Evolutionary conservation across 2,329 filamentous ascomycete genomes (phyloP), one percentile per base, ranked within the genome.

Genomic region (Sphaerulina populicola): DNA sequence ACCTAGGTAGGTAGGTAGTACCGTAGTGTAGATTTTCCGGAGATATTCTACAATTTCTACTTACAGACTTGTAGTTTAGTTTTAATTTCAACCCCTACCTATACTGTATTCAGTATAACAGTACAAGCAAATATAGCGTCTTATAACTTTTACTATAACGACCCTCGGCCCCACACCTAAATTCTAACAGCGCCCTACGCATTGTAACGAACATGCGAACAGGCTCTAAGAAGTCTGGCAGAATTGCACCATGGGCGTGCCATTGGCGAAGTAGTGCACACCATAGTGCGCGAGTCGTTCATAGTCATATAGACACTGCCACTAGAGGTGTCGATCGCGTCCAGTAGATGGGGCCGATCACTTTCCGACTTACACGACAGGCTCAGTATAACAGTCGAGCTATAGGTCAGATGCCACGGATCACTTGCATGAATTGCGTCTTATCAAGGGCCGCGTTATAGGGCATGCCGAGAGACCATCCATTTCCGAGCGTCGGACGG

Each of bases 221-320:
- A n/a, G n/a, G n/a, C n/a, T n/a, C n/a, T n/a, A n/a, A n/a, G n/a
- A 52, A 52, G 52, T 51, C 44, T 39, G 51, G 36, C 23, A 15
- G 31, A 21, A 47, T 23, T 40, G 38, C 30, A 49, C 36, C 38
- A 37, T 29, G 37, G 41, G 18, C 23, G 12, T 37, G 11, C 21
- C 6, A 35, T 35, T 35, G n/a, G 18, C 10, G 5, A 15, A 23
- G n/a, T 21, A 8, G 11, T 9, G 14, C 10, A 38, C 38, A 18
- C 21, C n/a, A 6, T 40, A 30, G 36, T 35, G 35, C 43, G 41
- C 43, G 49, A 51, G 36, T 51, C 49, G 31, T 41, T 6, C 29
- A 35, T 51, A 51, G 49, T 42, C 41, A 14, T 12, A 33, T 46
- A 39, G 33, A 35, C 36, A 8, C 31, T 45, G 11, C 39, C 9